Conservation (phyloP, 345 rosid species). For the Gossypium arboreum region DNA sequence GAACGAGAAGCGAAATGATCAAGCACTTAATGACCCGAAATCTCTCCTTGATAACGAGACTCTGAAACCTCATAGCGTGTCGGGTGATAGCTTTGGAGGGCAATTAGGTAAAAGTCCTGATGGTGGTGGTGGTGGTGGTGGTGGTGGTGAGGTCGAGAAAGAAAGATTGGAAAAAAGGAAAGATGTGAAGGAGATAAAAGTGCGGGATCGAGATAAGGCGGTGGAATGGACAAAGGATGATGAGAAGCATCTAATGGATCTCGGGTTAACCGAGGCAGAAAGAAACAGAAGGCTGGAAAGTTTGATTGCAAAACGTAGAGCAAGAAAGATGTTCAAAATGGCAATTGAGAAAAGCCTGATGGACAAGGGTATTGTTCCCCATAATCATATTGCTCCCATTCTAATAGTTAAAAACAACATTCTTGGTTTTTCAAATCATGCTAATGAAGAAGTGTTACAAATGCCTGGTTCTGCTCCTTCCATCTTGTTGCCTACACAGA, state of each 20-base stretch:
- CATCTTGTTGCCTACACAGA: slow-evolving; percentile 48
- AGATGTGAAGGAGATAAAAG: slow-evolving; percentile 24
- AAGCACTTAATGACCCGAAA: not conserved
- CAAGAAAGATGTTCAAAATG: slow-evolving; percentile 47
- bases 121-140: slow-evolving; percentile 24
- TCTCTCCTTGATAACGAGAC: not conserved
- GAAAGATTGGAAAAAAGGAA: slow-evolving; percentile 32
- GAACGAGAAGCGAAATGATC: slow-evolving; percentile 17
- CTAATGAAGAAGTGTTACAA: slow-evolving; percentile 29
- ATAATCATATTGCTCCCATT: slow-evolving; percentile 41
- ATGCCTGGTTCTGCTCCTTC: slow-evolving; percentile 94
- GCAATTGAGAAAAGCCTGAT: slow-evolving; percentile 40
- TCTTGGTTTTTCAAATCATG: slow-evolving; percentile 26
- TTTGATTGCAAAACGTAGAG: slow-evolving; percentile 63
- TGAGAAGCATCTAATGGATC: slow-evolving; percentile 83
- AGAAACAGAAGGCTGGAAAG: slow-evolving; percentile 76
- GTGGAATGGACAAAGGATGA: slow-evolving; percentile 83
- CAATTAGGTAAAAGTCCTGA: slow-evolving; percentile 18
- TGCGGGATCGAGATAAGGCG: slow-evolving; percentile 33
- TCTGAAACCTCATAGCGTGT: not conserved
- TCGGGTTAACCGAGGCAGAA: slow-evolving; percentile 80
- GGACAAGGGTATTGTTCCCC: slow-evolving; percentile 27
- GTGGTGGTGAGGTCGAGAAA: slow-evolving; percentile 29
- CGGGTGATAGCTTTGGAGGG: slow-evolving; percentile 12
- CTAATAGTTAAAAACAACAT: slow-evolving; percentile 34